phyloP scores from a whole-genome alignment of 495 filamentous ascomycete genomes.

The Glutinoglossum americanum region DNA sequence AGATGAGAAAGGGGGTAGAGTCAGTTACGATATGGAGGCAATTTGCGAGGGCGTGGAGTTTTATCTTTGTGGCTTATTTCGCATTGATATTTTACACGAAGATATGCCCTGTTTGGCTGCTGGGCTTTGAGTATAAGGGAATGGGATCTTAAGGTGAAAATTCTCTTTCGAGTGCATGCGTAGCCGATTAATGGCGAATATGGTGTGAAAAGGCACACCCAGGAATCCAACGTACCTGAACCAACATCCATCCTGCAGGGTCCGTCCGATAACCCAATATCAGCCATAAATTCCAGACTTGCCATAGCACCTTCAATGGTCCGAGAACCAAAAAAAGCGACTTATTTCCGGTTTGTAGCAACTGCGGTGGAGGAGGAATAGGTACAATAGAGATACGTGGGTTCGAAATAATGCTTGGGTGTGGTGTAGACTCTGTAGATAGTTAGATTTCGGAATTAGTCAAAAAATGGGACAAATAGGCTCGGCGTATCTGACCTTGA shows the following conservation, averaged over 20 bases:
- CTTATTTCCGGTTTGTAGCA: constrained; percentile 43
- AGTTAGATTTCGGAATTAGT: constrained; percentile 14
- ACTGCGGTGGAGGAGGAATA: constrained; percentile 35
- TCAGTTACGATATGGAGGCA: neutral
- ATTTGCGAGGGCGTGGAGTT: neutral
- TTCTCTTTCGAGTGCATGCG: neutral
- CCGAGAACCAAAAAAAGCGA: constrained; percentile 59
- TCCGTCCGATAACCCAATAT: constrained; percentile 52
- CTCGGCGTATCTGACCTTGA: constrained; percentile 30
- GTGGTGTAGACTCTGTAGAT: constrained; percentile 30
- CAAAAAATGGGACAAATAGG: neutral
- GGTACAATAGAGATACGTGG: constrained; percentile 15
- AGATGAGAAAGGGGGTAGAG: constrained; percentile 6
- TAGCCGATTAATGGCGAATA: neutral
- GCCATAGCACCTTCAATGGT: constrained; percentile 72
- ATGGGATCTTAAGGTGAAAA: neutral
- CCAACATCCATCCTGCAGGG: constrained; percentile 58
- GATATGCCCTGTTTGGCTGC: too few relatives aligned
- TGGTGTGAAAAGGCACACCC: neutral
- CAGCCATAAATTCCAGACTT: constrained; percentile 44
- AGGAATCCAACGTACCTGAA: constrained; percentile 30
- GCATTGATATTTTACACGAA: too few relatives aligned
- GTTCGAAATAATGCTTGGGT: constrained; percentile 3
- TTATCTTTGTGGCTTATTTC: neutral
- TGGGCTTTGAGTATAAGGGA: too few relatives aligned